Evolutionary conservation across 345 rosid species (phyloP), one percentile per base, ranked within the genome.

Genomic region (Turnera subulata): DNA sequence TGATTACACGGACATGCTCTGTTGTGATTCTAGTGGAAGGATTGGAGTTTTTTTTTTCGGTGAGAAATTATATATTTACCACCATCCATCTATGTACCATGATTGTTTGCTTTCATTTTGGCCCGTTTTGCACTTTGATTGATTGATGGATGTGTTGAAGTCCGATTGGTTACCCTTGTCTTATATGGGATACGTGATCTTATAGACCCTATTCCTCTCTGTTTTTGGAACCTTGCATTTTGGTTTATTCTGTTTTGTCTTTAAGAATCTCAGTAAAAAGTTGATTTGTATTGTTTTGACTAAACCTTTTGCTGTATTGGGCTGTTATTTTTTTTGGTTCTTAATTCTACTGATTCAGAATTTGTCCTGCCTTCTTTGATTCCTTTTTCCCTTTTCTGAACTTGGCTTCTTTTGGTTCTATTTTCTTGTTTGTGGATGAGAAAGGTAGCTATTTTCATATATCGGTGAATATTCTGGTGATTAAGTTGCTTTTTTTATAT

Each of bases 221-320:
- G 62, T 35, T 70, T 82, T 84, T 88, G 94, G 96, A 80, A 54
- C 55, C 65, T 65, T 83, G 65, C 59, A 76, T 73, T 77, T 80
- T 85, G 84, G 91, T 63, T 80, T 77, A 64, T 80, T 82, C 80
- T 69, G 67, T 46, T 50, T 86, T 80, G 92, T 81, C 85, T 63
- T 25, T 50, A 64, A 75, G 86, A 83, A 76, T 81, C 84, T 70
- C 22, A 59, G 76, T 59, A 42, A 66, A 68, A 78, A 76, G 79
- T 56, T 53, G 67, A 67, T 74, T 62, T 72, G 70, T 69, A 43
- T 67, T 65, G 50, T 58, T 70, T 76, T 78, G 76, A 54, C 71
- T 56, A 65, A 39, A 53, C 70, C 58, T 58, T 58, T 64, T 69
- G 4, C 61, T 67, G 55, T 26, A 8, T 70, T 72, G 71, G 68